A percentile compares a stretch with the other conserved stretches of the same genome.
Conservation (phyloP, 2,329 filamentous ascomycete species). For the Xylaria sp. region DNA sequence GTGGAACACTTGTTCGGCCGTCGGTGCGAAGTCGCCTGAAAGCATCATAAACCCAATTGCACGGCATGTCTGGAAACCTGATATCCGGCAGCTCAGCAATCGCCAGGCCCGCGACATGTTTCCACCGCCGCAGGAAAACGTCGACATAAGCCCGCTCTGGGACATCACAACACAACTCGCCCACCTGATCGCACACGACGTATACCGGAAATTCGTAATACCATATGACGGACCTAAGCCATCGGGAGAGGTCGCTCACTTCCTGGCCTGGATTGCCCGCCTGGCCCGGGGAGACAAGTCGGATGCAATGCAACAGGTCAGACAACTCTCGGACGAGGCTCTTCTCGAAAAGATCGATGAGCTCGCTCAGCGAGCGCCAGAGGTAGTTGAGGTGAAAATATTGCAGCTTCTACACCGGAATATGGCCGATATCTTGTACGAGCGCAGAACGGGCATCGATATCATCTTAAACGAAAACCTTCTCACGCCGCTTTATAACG, state of each 20-base stretch:
- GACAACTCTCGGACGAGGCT: constrained; percentile 4
- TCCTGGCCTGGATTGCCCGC: constrained; percentile 1
- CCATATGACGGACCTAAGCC: not conserved
- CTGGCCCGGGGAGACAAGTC: not conserved
- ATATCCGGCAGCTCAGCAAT: constrained; percentile 25
- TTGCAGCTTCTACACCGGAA: constrained; percentile 13
- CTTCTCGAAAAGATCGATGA: constrained; percentile 4
- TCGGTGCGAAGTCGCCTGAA: not conserved
- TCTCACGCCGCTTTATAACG: constrained; percentile 22
- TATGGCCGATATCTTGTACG: constrained; percentile 25
- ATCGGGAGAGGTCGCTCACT: not conserved
- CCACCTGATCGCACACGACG: constrained; percentile 6
- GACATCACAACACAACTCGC: constrained; percentile 6
- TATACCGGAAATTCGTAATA: constrained; percentile 1
- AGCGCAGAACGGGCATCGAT: constrained; percentile 17
- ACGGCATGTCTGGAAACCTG: constrained; percentile 26
- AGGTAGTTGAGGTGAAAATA: constrained; percentile 9
- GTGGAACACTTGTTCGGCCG: constrained; percentile 1
- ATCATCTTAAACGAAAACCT: constrained; percentile 22
- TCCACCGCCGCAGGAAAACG: constrained; percentile 19
- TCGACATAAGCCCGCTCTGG: not conserved
- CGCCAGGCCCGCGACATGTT: constrained; percentile 9
- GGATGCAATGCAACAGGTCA: constrained; percentile 3
- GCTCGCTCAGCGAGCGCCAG: not conserved
- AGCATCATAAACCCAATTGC: constrained; percentile 10